Base-by-base conservation (phyloP, 257 asterid genomes). In the Verbascum thapsus region DNA sequence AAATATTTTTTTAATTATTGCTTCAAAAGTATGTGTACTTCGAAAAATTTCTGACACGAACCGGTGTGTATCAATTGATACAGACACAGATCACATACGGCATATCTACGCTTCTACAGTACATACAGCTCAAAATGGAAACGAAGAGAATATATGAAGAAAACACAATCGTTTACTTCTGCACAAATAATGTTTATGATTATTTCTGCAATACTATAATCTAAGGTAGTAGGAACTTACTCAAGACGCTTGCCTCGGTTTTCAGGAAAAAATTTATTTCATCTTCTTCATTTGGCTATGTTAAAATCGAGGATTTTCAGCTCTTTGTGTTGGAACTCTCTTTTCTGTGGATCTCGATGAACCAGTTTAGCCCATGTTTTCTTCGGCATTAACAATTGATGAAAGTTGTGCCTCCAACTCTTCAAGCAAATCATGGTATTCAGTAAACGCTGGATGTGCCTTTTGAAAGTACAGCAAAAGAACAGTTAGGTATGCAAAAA, bases 351-450 rank as follows among this genome's bases (percentile, higher is more conserved):
- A n/a, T n/a, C n/a, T n/a, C n/a, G n/a, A n/a, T 67, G 50, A 53
- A 73, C 57, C 66, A 63, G 51, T 64, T n/a, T 12, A 12, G 63
- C 71, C 82, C 86, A 78, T 68, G 73, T 2, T 57, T 74, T 68
- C 85, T 59, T 79, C 95, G 12, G 81, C 61, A 49, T 40, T n/a
- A 50, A 69, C 70, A 51, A 76, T 40, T 53, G 78, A 73, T 10
- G 91, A 77, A 68, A 90, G 97, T 78, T 69, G 82, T 53, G 67
- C 84, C 7, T 90, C 96, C 90, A 94, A 80, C 74, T 78, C 90
- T 65, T 81, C 95, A 60, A 94, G 85, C 86, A 94, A 84, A 76
- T 90, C 96, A 56, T 75, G 87, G 85, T 83, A 90, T 63, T 90
- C 88, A 7, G 70, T 42, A 71, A 90, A 90, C 66, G 91, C 69